phyloP scores from a whole-genome alignment of 139 green algal genomes.

The Coccomyxa sp. region DNA sequence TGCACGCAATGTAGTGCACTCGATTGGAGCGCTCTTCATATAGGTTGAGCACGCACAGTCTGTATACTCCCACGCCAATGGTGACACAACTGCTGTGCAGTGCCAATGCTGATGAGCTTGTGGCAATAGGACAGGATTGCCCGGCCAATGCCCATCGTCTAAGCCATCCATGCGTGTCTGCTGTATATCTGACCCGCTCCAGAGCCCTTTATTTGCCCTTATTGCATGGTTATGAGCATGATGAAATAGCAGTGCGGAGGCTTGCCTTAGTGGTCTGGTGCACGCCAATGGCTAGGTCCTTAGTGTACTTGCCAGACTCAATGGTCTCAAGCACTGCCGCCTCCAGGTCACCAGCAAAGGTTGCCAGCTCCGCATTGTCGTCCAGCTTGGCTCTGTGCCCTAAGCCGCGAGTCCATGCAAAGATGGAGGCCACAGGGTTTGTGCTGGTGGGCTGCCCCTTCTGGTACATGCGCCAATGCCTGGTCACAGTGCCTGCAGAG shows the following conservation, averaged over 20 bases:
- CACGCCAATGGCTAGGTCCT: constrained; percentile 93
- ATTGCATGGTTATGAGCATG: not conserved
- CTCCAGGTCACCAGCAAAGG: constrained; percentile 82
- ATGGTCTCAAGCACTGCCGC: constrained; percentile 84
- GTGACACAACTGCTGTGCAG: not conserved
- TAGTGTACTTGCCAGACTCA: constrained; percentile 84
- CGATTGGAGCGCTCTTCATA: too few species aligned
- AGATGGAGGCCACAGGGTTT: constrained; percentile 95
- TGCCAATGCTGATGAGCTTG: not conserved
- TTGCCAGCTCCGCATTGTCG: constrained; percentile 67
- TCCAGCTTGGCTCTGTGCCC: constrained; percentile 31
- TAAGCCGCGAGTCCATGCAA: constrained; percentile 93
- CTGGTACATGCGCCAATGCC: constrained; percentile 94
- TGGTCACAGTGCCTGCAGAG: constrained; percentile 81
- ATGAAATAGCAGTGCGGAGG: not conserved
- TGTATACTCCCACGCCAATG: too few species aligned
- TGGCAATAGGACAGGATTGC: too few species aligned
- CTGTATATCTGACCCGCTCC: too few species aligned
- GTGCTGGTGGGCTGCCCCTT: constrained; percentile 91
- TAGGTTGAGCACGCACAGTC: too few species aligned
- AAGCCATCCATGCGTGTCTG: too few species aligned
- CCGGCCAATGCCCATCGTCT: too few species aligned
- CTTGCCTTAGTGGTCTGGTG: constrained; percentile 70
- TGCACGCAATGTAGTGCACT: too few species aligned
- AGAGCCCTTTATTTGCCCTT: not conserved